Evolutionary conservation across 2,329 filamentous ascomycete genomes (phyloP).

Genomic region (Epicoccum sorghinum): DNA sequence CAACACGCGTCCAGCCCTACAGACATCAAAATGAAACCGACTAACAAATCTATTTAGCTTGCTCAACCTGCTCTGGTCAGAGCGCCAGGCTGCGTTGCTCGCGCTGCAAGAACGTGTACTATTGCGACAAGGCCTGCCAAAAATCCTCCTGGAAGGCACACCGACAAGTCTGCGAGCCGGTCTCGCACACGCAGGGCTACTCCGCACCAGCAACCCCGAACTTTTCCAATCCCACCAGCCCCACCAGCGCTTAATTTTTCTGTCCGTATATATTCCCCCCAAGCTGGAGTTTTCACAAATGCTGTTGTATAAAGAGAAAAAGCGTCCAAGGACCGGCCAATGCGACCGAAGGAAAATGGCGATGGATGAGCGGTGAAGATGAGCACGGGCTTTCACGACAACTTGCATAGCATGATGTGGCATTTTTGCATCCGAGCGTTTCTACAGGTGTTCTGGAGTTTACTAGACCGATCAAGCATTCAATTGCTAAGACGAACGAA

Average conservation of each 20-base stretch:
- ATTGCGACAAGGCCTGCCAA: constrained; percentile 62
- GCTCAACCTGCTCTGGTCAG: constrained; percentile 32
- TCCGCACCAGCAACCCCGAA: constrained; percentile 36
- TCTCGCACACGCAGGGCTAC: constrained; percentile 29
- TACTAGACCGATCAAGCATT: constrained; percentile 28
- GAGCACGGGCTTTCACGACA: constrained; percentile 19
- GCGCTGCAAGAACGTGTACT: constrained; percentile 55
- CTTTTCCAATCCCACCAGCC: constrained; percentile 34
- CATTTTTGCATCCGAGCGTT: constrained; percentile 20
- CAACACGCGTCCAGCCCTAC: background rate
- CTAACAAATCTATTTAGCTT: constrained; percentile 23
- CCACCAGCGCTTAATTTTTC: constrained; percentile 25
- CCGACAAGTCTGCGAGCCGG: constrained; percentile 52
- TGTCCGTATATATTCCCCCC: constrained; percentile 4
- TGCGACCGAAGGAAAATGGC: constrained; percentile 12
- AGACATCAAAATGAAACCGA: background rate
- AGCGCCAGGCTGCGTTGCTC: constrained; percentile 48
- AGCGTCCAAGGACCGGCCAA: constrained; percentile 12
- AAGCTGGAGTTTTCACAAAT: background rate
- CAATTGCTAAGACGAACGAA: constrained; percentile 25
- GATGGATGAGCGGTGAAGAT: constrained; percentile 17
- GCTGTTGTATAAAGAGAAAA: constrained; percentile 15
- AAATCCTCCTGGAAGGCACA: constrained; percentile 59
- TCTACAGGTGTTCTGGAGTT: constrained; percentile 21
- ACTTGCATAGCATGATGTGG: constrained; percentile 19